These are phyloP conservation scores for Aspergillus brasiliensis DNA, from an alignment of 2,329 filamentous ascomycete species.

Conservation along the genomic window DNA sequence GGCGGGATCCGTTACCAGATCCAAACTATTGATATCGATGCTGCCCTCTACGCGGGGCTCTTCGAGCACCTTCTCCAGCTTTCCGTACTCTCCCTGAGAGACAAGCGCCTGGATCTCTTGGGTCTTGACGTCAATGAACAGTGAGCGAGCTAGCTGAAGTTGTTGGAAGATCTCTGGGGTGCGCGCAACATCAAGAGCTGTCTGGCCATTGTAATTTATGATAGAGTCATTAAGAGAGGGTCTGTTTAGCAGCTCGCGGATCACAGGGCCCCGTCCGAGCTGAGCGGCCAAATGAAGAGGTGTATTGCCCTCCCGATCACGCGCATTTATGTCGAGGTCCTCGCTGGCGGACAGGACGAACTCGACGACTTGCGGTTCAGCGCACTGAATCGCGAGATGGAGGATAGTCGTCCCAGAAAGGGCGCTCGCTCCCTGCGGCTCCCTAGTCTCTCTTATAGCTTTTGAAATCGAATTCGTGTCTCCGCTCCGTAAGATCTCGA, in stretches of 20 bases:
- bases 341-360: constrained; percentile 81
- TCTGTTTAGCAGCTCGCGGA: constrained; percentile 80
- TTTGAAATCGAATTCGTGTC: constrained; percentile 89
- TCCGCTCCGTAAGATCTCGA: constrained; percentile 86
- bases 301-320: constrained; percentile 92
- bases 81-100: constrained; percentile 70
- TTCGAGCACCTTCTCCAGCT: constrained; percentile 76
- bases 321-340: constrained; percentile 79
- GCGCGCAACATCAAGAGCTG: constrained; percentile 83
- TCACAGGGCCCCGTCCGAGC: constrained; percentile 77
- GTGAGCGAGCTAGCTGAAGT: constrained; percentile 82
- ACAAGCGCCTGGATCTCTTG: constrained; percentile 82
- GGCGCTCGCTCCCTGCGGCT: constrained; percentile 50
- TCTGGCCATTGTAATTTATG: constrained; percentile 79
- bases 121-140: constrained; percentile 86
- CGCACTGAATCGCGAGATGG: constrained; percentile 93
- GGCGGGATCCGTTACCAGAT: constrained; percentile 77
- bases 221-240: constrained; percentile 85
- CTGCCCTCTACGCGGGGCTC: constrained; percentile 83
- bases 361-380: constrained; percentile 87
- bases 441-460: constrained; percentile 66
- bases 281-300: constrained; percentile 84
- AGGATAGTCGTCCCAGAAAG: constrained; percentile 78
- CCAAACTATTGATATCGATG: constrained; percentile 88
- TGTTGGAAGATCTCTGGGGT: constrained; percentile 96